Evolutionary conservation across 768 basidiomycete genomes (phyloP).

Genomic region (Omphalotus guepiniiformis): DNA sequence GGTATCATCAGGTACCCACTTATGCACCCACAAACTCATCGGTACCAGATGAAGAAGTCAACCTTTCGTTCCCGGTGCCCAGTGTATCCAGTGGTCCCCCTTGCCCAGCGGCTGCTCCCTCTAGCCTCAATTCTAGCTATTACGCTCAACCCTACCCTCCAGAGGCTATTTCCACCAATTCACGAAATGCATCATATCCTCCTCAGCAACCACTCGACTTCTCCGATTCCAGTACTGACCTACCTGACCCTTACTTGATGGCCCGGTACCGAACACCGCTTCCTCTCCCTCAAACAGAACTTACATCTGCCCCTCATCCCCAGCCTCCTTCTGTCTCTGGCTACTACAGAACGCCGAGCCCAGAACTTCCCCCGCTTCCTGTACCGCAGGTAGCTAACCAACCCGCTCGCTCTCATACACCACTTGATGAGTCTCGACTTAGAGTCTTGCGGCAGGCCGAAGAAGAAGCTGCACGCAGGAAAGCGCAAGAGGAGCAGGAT

Average conservation of each 20-base stretch:
- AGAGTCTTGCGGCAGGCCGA: slow-evolving; percentile 33
- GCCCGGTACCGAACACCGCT: slow-evolving; percentile 51
- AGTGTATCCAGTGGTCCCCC: background rate
- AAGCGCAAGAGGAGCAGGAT: slow-evolving; percentile 17
- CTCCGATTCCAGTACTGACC: slow-evolving; percentile 8
- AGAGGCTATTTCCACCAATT: background rate
- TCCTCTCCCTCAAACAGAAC: slow-evolving; percentile 43
- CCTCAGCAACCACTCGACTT: too few relatives aligned
- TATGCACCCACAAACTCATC: background rate
- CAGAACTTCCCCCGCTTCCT: slow-evolving; percentile 8
- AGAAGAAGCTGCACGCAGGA: slow-evolving; percentile 20
- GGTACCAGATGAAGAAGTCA: too few relatives aligned
- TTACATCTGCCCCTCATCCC: slow-evolving; percentile 11
- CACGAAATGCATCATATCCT: too few relatives aligned
- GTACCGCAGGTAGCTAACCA: slow-evolving; percentile 5
- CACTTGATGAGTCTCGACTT: slow-evolving; percentile 29
- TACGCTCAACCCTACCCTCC: background rate
- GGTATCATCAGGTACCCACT: too few relatives aligned
- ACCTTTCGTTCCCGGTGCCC: background rate
- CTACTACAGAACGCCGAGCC: slow-evolving; percentile 14
- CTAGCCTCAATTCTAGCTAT: background rate
- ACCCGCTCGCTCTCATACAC: slow-evolving; percentile 15
- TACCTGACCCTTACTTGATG: slow-evolving; percentile 40
- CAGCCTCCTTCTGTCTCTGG: background rate
- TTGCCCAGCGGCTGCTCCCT: background rate